A percentile compares a stretch with the other conserved stretches of the same genome.
Evolutionary conservation across 1,284 basidiomycete species (phyloP).

Genomic region (Xerocomus cyaneibrunnescens): DNA sequence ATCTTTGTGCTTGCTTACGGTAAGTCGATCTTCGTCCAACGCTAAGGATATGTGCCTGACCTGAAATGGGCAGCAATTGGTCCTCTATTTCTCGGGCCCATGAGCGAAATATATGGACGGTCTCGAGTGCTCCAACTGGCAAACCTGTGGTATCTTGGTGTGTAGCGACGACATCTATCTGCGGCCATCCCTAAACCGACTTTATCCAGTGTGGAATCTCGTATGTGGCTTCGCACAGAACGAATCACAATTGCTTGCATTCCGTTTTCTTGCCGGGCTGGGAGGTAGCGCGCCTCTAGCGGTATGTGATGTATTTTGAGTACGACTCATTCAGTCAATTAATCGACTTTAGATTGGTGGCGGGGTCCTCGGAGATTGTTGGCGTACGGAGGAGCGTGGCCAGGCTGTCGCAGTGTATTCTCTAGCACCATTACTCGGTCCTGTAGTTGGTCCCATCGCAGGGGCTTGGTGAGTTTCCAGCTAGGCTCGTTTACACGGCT

Average conservation of each 20-base stretch:
- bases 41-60: neutral
- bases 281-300: slow-evolving; percentile 65
- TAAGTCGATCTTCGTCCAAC: slow-evolving; percentile 23
- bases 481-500: neutral
- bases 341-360: slow-evolving; percentile 51
- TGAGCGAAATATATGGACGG: slow-evolving; percentile 55
- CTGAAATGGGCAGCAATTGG: slow-evolving; percentile 41
- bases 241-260: slow-evolving; percentile 56
- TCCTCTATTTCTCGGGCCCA: slow-evolving; percentile 53
- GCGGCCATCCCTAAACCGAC: neutral
- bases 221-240: slow-evolving; percentile 66
- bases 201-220: slow-evolving; percentile 57
- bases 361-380: slow-evolving; percentile 71
- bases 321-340: neutral
- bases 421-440: slow-evolving; percentile 54
- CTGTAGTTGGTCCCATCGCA: slow-evolving; percentile 62
- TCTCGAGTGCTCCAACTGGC: slow-evolving; percentile 48
- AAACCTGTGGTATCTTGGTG: slow-evolving; percentile 61
- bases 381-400: slow-evolving; percentile 66
- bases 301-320: slow-evolving; percentile 38
- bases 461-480: slow-evolving; percentile 50
- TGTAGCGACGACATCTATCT: slow-evolving; percentile 26
- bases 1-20: slow-evolving; percentile 71
- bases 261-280: slow-evolving; percentile 63
- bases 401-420: slow-evolving; percentile 69